phyloP scores from a whole-genome alignment of 371 early-diverging fungal genomes.

The Funneliformis caledonium region DNA sequence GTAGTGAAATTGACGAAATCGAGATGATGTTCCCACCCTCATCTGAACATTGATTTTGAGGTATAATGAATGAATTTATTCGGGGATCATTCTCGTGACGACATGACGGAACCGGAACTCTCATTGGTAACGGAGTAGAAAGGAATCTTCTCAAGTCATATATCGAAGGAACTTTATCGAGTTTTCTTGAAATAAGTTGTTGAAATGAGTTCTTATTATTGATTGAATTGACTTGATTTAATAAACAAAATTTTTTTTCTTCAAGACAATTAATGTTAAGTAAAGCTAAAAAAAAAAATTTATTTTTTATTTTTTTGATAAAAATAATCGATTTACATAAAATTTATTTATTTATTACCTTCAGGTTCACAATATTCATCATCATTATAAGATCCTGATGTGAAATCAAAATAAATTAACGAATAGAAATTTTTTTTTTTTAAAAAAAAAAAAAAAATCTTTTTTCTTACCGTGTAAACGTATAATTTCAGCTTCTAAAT shows the following conservation, averaged over 20 bases:
- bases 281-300: background rate
- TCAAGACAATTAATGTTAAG: background rate
- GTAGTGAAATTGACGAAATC: background rate
- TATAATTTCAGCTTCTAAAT: slow-evolving; percentile 7
- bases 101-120: background rate
- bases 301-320: background rate
- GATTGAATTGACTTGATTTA: background rate
- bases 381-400: background rate
- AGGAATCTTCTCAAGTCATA: background rate
- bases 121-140: slow-evolving; percentile 7
- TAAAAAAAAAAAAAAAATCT: background rate
- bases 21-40: background rate
- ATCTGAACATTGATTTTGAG: slow-evolving; percentile 12
- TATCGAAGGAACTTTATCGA: background rate
- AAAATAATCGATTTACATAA: background rate
- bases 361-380: background rate
- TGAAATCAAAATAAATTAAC: background rate
- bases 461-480: slow-evolving; percentile 5
- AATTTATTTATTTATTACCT: background rate
- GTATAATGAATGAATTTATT: background rate
- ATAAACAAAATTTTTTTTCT: background rate
- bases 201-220: background rate
- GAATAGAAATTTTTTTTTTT: too few species aligned
- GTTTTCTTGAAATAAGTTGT: background rate
- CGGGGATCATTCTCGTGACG: background rate